A percentile compares a stretch with the other conserved stretches of the same genome.
Evolutionary conservation across 176 grass and related monocot species (phyloP).

Genomic region (Oryza meridionalis): DNA sequence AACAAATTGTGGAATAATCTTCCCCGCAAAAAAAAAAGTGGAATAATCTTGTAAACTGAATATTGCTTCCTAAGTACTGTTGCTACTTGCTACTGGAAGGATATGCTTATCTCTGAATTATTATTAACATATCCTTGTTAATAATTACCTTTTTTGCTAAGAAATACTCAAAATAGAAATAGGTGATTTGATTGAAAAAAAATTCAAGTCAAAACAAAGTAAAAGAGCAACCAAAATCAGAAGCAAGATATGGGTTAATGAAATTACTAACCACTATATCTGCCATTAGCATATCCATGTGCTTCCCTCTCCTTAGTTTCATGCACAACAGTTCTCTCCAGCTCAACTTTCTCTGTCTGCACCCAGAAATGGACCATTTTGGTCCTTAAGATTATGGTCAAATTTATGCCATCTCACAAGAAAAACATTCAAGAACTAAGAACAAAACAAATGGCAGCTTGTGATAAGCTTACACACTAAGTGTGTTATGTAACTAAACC

Average conservation of each 20-base stretch:
- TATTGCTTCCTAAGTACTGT: background rate
- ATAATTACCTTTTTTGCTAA: background rate
- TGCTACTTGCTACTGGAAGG: background rate
- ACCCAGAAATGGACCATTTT: slow-evolving; percentile 47
- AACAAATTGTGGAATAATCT: background rate
- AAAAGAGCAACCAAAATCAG: background rate
- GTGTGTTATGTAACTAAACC: slow-evolving; percentile 1
- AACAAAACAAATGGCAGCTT: background rate
- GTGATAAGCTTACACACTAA: slow-evolving; percentile 1
- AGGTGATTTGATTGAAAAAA: background rate
- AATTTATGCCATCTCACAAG: slow-evolving; percentile 9
- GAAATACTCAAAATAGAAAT: background rate
- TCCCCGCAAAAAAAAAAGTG: too few species aligned
- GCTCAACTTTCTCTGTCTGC: slow-evolving; percentile 96
- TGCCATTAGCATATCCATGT: slow-evolving; percentile 56
- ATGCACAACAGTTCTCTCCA: slow-evolving; percentile 92
- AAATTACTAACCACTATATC: slow-evolving; percentile 91
- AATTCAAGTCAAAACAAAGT: slow-evolving; percentile 9
- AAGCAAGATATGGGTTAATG: background rate
- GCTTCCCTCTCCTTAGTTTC: slow-evolving; percentile 92
- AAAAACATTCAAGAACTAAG: slow-evolving; percentile 1
- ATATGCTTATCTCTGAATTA: background rate
- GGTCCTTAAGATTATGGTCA: slow-evolving; percentile 30
- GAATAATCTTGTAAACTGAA: background rate
- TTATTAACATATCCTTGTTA: background rate